Evolutionary conservation across 2,329 filamentous ascomycete genomes (phyloP), one percentile per base, ranked within the genome.

Genomic region (Gyromitra esculenta): DNA sequence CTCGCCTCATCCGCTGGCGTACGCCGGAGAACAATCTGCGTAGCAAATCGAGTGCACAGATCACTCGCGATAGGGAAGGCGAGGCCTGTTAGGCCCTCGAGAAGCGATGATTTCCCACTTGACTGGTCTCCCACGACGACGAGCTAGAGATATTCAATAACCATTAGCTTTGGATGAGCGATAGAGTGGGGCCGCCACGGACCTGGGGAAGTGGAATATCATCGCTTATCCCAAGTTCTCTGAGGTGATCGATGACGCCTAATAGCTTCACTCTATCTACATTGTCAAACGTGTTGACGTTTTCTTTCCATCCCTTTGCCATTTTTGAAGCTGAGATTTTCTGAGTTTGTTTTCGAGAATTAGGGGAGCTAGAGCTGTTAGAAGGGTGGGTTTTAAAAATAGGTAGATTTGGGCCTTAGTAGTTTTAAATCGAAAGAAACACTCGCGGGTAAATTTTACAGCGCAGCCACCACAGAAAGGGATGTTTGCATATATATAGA

Each of bases 81-180:
- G 43, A 81, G 77, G 8, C 78, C 78, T 0, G 81, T 81, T 15
- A 81, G 75, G 25, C 77, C 81, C 52, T 81, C 81, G 1, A 81
- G 77, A 15, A 81, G 74, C 1, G 81, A 81, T 15, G 80, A 81
- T 59, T 81, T 81, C 15, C 81, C 81, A 8, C 77, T 79, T 0
- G 80, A 81, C 65, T 81, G 81, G 39, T 81, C 81, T 18, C 81
- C 80, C 4, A 81, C 80, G 7, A 81, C 81, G 13, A 81, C 80
- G 2, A 81, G 76, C 80, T 81, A 56, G 13, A 68, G 37, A 56
- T 8, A 63, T 18, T 35, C 18, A n/a, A 4, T 13, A 6, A 25
- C 18, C 35, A 37, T 68, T 45, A 67, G 45, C 15, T 50, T 4
- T 4, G n/a, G 35, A 31, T 25, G 1, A 6, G 50, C 1, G 5